Evolutionary conservation across 106 monocot genomes (phyloP).

Genomic region (Xerophyta viscosa): DNA sequence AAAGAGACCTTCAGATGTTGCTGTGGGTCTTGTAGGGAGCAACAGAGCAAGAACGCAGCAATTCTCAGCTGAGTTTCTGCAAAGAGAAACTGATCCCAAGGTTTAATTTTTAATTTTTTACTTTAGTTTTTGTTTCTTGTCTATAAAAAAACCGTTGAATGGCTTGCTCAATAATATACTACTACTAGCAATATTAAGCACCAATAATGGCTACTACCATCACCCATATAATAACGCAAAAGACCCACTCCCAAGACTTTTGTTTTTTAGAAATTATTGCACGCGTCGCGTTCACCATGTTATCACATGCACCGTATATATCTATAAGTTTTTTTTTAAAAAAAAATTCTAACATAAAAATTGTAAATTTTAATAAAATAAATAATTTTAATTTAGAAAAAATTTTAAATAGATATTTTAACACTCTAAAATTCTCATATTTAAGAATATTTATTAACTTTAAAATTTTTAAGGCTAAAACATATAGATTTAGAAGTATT

Average conservation of each 20-base stretch:
- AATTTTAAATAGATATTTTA: too few relatives aligned
- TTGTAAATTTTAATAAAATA: too few relatives aligned
- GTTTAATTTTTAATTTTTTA: constrained; percentile 5
- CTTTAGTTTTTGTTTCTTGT: constrained; percentile 2
- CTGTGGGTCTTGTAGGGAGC: constrained; percentile 49
- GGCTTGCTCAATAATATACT: too few relatives aligned
- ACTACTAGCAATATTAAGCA: constrained; percentile 8
- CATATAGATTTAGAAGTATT: too few relatives aligned
- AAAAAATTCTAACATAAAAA: too few relatives aligned
- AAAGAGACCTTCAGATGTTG: background rate
- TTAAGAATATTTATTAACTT: too few relatives aligned
- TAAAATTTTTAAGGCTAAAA: too few relatives aligned
- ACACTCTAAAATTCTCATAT: too few relatives aligned
- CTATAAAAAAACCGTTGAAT: constrained; percentile 12
- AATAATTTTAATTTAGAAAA: too few relatives aligned
- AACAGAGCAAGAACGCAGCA: constrained; percentile 40
- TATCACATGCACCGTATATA: too few relatives aligned
- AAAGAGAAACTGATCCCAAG: constrained; percentile 76
- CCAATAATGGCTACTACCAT: background rate
- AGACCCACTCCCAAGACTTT: background rate
- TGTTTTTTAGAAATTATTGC: too few relatives aligned
- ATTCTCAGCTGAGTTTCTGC: constrained; percentile 36
- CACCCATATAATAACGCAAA: constrained; percentile 5
- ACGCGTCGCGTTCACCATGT: too few relatives aligned
- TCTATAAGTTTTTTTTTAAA: background rate